Evolutionary conservation across 352 stramenopile genomes (phyloP).

Genomic region (Globisporangium sylvaticum): DNA sequence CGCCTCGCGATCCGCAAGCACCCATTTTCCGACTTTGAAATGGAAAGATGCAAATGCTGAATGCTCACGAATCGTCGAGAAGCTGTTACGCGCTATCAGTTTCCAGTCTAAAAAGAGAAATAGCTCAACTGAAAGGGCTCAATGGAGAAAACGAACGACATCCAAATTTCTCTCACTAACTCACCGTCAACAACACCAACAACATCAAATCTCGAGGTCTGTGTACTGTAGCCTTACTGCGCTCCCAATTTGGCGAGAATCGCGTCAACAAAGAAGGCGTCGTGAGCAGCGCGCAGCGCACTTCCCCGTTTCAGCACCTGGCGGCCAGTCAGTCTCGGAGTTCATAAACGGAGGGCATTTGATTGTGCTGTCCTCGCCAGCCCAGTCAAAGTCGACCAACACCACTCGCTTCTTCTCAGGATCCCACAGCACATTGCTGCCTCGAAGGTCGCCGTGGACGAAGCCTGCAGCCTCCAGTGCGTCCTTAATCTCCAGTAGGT

Average conservation of each 20-base stretch:
- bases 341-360: neutral
- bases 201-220: neutral
- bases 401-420: neutral
- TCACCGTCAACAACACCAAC: neutral
- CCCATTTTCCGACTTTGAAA: constrained; percentile 30
- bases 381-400: neutral
- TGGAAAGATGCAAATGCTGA: neutral
- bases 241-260: neutral
- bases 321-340: neutral
- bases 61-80: too few relatives aligned
- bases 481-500: neutral
- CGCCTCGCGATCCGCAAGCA: constrained; percentile 36
- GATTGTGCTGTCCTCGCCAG: neutral
- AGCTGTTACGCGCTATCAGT: too few relatives aligned
- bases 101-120: too few relatives aligned
- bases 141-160: too few relatives aligned
- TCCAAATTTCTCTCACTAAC: too few relatives aligned
- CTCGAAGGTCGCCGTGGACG: neutral
- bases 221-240: neutral
- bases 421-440: neutral
- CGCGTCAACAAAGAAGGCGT: neutral
- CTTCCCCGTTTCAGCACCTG: neutral
- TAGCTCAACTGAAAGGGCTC: too few relatives aligned
- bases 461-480: neutral
- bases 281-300: neutral